Conservation (phyloP, 192 early-diverging fungal species). For the Backusella australiensis region DNA sequence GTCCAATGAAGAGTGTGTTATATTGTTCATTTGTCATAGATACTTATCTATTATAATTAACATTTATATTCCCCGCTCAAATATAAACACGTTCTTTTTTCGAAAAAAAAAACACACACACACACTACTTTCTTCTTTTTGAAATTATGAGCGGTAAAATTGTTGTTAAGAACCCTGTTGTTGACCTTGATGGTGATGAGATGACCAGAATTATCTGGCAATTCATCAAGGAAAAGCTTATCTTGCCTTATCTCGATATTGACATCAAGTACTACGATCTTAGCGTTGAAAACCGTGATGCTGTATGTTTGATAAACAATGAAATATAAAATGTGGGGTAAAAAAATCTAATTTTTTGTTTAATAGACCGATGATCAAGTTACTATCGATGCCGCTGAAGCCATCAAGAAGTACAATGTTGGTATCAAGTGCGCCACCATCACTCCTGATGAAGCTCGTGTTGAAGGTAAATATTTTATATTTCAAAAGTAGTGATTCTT, state of each 20-base stretch:
- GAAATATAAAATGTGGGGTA: not conserved
- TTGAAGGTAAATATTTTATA: conserved; percentile 52
- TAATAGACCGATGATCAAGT: conserved; percentile 86
- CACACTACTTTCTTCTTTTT: not conserved
- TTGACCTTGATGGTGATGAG: conserved; percentile 93
- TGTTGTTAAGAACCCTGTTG: conserved; percentile 78
- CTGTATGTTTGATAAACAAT: conserved; percentile 16
- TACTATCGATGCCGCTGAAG: conserved; percentile 93
- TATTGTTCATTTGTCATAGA: conserved; percentile 12
- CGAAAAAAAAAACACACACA: not conserved
- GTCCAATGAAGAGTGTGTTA: not conserved
- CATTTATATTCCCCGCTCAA: not conserved
- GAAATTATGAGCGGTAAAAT: conserved; percentile 39
- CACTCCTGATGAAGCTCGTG: conserved; percentile 93
- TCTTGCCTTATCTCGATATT: conserved; percentile 83
- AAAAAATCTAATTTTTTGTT: not conserved
- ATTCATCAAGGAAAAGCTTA: conserved; percentile 90
- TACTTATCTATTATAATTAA: not conserved
- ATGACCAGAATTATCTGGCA: conserved; percentile 99
- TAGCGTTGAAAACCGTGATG: conserved; percentile 88
- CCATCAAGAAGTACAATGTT: conserved; percentile 96
- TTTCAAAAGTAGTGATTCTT: not conserved
- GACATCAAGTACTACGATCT: conserved; percentile 98
- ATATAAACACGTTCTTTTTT: not conserved
- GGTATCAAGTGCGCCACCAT: conserved; percentile 99